Conservation (phyloP, 1,284 basidiomycete species). For the Sporisorium iseilematis-ciliati region DNA sequence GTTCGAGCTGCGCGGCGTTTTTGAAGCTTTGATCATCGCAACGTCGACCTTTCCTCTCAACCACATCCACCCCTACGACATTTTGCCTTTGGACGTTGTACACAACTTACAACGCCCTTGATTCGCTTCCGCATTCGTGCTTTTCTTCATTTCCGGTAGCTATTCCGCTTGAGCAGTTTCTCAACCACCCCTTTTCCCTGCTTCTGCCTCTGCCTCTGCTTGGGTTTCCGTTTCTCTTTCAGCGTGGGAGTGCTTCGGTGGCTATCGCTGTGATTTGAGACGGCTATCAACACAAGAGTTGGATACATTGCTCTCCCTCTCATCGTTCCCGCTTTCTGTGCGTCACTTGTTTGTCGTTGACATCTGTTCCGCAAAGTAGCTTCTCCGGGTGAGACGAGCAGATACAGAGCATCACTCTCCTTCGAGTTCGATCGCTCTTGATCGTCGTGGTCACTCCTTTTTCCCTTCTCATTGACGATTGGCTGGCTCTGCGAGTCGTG, state of each 20-base stretch:
- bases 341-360: background rate
- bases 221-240: too few species aligned
- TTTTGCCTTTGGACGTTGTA: conserved; percentile 9
- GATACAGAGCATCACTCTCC: background rate
- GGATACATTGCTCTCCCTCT: too few species aligned
- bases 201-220: background rate
- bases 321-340: background rate
- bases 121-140: conserved; percentile 21
- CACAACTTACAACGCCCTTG: conserved; percentile 18
- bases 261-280: background rate
- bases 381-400: conserved; percentile 12
- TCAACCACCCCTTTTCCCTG: background rate
- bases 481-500: background rate
- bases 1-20: background rate
- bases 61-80: conserved; percentile 33
- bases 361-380: conserved; percentile 2
- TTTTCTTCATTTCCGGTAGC: conserved; percentile 10
- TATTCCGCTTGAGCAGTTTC: conserved; percentile 4
- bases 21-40: background rate
- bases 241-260: background rate
- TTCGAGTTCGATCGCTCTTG: background rate
- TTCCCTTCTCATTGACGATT: background rate
- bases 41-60: conserved; percentile 9
- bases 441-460: background rate
- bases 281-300: background rate